Conservation (phyloP, 805 yeast genomes). For the Yamadazyma scolyti region DNA sequence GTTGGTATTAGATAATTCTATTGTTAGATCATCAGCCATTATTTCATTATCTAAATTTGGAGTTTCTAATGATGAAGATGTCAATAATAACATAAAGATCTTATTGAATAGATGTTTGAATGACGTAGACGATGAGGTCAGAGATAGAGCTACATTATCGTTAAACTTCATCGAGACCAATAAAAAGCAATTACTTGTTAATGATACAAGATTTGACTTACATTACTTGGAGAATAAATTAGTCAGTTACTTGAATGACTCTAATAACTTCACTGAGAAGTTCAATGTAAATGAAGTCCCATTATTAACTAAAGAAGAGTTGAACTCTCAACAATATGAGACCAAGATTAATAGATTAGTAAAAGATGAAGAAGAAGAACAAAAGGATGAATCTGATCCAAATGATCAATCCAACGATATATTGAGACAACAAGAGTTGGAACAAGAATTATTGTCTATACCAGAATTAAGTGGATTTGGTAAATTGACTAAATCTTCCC, state of each 20-base stretch:
- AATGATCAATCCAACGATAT: conserved; percentile 23
- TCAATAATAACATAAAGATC: conserved; percentile 66
- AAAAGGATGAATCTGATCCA: conserved; percentile 11
- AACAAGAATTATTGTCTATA: conserved; percentile 64
- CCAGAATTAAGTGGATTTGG: conserved; percentile 78
- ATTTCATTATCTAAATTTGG: conserved; percentile 90
- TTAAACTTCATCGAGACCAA: conserved; percentile 53
- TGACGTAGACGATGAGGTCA: conserved; percentile 93
- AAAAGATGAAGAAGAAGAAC: conserved; percentile 19
- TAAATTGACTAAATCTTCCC: conserved; percentile 66
- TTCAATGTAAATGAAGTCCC: conserved; percentile 75
- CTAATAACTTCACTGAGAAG: conserved; percentile 46
- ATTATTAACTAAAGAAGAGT: conserved; percentile 61
- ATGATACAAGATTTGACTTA: conserved; percentile 68
- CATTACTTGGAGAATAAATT: conserved; percentile 75
- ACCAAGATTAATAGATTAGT: conserved; percentile 44
- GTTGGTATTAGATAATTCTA: conserved; percentile 92
- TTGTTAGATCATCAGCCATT: conserved; percentile 94
- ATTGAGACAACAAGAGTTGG: conserved; percentile 59
- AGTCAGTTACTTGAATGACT: conserved; percentile 62
- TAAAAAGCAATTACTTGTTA: conserved; percentile 51
- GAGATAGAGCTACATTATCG: conserved; percentile 93
- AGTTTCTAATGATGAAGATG: conserved; percentile 62
- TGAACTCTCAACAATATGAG: conserved; percentile 59
- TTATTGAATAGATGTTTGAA: conserved; percentile 78